Evolutionary conservation across 805 yeast genomes (phyloP).

Genomic region (Candida patagonica): DNA sequence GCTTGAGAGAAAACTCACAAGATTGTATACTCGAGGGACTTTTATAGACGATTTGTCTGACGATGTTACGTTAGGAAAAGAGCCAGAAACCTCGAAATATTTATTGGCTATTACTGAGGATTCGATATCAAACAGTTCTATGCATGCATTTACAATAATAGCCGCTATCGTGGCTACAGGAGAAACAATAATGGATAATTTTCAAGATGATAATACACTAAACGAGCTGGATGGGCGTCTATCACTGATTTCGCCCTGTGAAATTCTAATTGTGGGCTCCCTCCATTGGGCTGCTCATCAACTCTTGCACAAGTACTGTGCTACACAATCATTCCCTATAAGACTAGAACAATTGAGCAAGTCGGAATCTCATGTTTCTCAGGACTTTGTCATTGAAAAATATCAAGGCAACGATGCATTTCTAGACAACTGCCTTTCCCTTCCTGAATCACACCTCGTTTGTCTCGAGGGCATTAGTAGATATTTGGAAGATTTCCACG

Average conservation of each 20-base stretch:
- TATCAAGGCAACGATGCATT: neutral
- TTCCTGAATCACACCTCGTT: conserved; percentile 23
- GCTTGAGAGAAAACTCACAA: conserved; percentile 59
- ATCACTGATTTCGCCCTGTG: conserved; percentile 67
- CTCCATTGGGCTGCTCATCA: conserved; percentile 28
- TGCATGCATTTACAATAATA: conserved; percentile 36
- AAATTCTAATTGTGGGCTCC: conserved; percentile 44
- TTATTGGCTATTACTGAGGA: conserved; percentile 17
- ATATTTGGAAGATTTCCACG: conserved; percentile 56
- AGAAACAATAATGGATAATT: conserved; percentile 61
- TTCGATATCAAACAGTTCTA: conserved; percentile 5
- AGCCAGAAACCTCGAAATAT: conserved; percentile 15
- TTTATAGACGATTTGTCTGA: conserved; percentile 49
- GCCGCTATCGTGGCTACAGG: conserved; percentile 70
- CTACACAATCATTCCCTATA: neutral
- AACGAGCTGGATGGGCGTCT: conserved; percentile 65
- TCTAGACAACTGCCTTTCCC: conserved; percentile 18
- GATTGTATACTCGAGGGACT: conserved; percentile 75
- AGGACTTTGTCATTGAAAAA: neutral
- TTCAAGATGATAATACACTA: conserved; percentile 49
- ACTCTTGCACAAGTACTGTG: neutral
- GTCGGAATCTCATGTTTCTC: neutral
- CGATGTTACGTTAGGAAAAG: neutral
- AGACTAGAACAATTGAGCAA: neutral
- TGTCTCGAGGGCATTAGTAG: conserved; percentile 34